Base-by-base conservation (phyloP, 331 rosid species). In the Pyrus hybrid region DNA sequence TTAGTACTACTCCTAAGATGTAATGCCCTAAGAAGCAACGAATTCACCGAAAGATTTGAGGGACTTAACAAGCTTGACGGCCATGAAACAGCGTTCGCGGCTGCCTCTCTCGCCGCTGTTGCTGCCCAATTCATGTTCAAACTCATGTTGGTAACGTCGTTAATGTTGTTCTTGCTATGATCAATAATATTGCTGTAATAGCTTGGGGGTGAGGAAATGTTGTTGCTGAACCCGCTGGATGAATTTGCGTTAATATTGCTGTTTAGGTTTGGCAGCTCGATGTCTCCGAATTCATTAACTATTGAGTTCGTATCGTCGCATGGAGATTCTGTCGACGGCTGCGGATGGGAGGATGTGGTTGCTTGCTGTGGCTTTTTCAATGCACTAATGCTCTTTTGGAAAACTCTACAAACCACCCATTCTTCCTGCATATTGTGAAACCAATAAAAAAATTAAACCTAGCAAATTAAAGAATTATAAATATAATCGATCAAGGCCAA, bases 11-110 rank as follows among this genome's bases (percentile, higher is more conserved):
- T 87, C 79, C 95, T 85, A 16, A 92, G 93, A 57, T 92, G 99
- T 54, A 95, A 85, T 37, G 99, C 99, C 83, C 90, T 95, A 68
- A 95, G 88, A 77, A 92, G 92, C 83, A 92, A 84, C 30, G 97
- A 92, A 79, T 95, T 88, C 68, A 92, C 71, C 0, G 91, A 85
- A 63, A 87, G 83, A 70, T 79, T 89, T 13, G 96, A 28, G 3
- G 70, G 87, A 76, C 56, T 83, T 45, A 90, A 60, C 79, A 93
- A 67, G 22, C 75, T 84, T 8, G 93, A 76, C 68, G 90, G 87
- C 93, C 93, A 90, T 53, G 80, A 85, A 78, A 85, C 74, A 47
- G 78, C 58, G n/a, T 26, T 74, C 7, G 29, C 33, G 0, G 88
- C 80, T 43, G 82, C 66, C 14, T 81, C 82, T 28, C 70, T 86